Evolutionary conservation across 2,329 filamentous ascomycete genomes (phyloP).

Genomic region (Bimuria novae-zelandiae): DNA sequence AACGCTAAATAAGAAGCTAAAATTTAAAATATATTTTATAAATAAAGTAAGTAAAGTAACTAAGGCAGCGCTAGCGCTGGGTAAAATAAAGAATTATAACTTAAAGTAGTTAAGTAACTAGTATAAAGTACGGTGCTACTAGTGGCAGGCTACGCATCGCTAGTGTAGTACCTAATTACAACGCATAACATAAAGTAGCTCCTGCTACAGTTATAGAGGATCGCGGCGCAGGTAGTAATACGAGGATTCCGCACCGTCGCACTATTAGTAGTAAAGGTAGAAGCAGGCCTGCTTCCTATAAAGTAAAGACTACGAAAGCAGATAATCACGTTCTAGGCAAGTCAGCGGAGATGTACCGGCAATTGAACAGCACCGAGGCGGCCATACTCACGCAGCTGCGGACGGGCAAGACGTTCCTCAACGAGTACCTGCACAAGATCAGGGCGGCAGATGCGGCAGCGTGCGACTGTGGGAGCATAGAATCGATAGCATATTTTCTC

Average conservation of each 20-base stretch:
- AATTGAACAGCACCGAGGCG: no score
- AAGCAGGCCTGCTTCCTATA: no score
- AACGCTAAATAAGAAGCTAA: conserved; percentile 17
- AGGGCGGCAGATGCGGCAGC: conserved; percentile 13
- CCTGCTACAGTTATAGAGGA: no score
- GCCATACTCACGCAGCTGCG: no score
- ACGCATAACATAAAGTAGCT: no score
- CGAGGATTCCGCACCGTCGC: no score
- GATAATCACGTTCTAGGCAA: no score
- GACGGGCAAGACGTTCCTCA: no score
- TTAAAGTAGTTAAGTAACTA: conserved; percentile 12
- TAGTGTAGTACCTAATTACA: conserved; percentile 11
- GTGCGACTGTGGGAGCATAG: conserved; percentile 16
- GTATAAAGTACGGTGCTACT: conserved; percentile 10
- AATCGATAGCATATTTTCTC: conserved; percentile 20
- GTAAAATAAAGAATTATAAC: conserved; percentile 9
- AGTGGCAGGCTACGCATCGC: conserved; percentile 16
- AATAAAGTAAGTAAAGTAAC: conserved; percentile 16
- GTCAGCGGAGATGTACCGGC: no score
- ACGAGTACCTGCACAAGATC: conserved; percentile 21
- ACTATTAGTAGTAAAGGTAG: no score
- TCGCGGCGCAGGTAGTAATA: no score
- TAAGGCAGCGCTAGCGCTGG: conserved; percentile 12
- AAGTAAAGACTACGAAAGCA: no score
- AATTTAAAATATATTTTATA: conserved; percentile 18